Percentiles rank a stretch among this genome's conserved stretches.
Evolutionary conservation across 148 eudicot genomes (phyloP).

Genomic region (Persicaria maculosa): DNA sequence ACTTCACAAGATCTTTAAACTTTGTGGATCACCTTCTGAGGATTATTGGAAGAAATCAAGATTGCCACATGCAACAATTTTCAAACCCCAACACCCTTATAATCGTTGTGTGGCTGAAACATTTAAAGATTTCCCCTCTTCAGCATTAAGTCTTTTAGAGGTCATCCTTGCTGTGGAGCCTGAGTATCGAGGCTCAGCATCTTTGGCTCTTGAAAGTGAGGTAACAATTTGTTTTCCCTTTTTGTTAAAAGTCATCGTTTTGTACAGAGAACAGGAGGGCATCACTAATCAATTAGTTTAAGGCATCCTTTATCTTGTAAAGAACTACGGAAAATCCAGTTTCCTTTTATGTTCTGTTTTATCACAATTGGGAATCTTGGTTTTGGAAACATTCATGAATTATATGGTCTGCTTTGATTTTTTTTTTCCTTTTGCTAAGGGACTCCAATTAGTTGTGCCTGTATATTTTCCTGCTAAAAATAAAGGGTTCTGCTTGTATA

Average conservation of each 20-base stretch:
- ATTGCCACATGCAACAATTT: conserved; percentile 13
- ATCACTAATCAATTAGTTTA: not conserved
- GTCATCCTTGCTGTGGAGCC: conserved; percentile 12
- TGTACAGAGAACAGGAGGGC: not conserved
- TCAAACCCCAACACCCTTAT: conserved; percentile 13
- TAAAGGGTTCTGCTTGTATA: not conserved
- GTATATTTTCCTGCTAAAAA: not conserved
- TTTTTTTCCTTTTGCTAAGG: not conserved
- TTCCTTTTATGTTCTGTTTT: not conserved
- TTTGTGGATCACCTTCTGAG: conserved; percentile 13
- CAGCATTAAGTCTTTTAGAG: conserved; percentile 10
- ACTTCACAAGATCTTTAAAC: conserved; percentile 12
- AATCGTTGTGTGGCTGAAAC: conserved; percentile 13
- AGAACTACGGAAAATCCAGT: not conserved
- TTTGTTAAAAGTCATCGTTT: not conserved
- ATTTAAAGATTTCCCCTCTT: conserved; percentile 8
- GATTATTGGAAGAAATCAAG: conserved; percentile 15
- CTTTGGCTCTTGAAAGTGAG: conserved; percentile 7
- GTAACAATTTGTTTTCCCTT: not conserved
- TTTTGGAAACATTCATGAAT: not conserved
- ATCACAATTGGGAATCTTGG: not conserved
- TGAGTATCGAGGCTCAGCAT: conserved; percentile 10
- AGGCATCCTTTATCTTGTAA: conserved; percentile 1
- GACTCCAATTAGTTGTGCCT: not conserved
- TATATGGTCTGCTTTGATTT: not conserved